Evolutionary conservation across 2,329 filamentous ascomycete species (phyloP), one percentile per base, ranked within the genome.

Genomic region (Colletotrichum melonis): DNA sequence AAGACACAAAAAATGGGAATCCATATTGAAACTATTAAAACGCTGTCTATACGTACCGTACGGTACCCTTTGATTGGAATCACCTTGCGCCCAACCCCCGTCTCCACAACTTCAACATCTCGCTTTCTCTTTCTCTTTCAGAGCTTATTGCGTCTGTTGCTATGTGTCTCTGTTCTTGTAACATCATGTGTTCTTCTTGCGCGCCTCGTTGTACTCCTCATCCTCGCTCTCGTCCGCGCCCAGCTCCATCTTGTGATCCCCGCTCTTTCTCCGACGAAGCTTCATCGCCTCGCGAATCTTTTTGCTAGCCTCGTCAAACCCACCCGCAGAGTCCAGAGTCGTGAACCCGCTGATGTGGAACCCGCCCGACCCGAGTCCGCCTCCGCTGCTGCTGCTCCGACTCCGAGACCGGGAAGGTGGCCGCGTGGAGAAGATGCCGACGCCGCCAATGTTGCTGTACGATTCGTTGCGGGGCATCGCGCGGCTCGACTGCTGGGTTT

Each of bases 381-480:
- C 90, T 54, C 91, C 90, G 74, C 88, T 90, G 74, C 92, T 94
- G 81, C 92, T 91, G 78, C 91, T 94, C 30, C 93, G 88, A 76
- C 89, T 92, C 69, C 92, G 89, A 64, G 90, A 92, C n/a, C 95
- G 92, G 64, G 94, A 97, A n/a, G 93, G 89, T 5, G 95, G 95
- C 35, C 94, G 89, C 19, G 94, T 97, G 3, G 95, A 95, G 84
- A 98, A 99, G 84, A 99, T 92, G 74, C 93, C 94, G 76, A 98
- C 93, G 62, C 90, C 91, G 14, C 94, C 93, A 75, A 98, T 93
- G 81, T 98, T 96, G 82, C 92, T 92, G 85, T 98, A 98, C 0
- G 94, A 97, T 83, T 98, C 97, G 85, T 98, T 98, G 73, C 94
- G 92, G 9, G 96, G 95, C 76, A 89, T 85, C 2, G 86, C 84